Evolutionary conservation across 2,329 filamentous ascomycete genomes (phyloP), one percentile per base, ranked within the genome.

Genomic region (Trichophyton schoenleinii): DNA sequence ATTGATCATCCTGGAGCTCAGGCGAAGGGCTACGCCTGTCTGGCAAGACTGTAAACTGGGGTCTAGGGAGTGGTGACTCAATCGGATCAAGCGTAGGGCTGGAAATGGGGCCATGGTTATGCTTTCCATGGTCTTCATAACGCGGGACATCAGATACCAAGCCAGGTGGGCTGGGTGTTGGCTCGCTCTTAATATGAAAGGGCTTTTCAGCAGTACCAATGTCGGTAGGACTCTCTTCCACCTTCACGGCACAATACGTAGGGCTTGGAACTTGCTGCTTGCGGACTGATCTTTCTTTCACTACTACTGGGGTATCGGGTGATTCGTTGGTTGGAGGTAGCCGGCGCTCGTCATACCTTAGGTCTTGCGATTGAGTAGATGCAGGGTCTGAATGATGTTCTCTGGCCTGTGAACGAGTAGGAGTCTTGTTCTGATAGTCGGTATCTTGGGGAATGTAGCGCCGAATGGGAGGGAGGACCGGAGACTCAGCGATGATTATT

Each of bases 151-250:
- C 18, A n/a, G 55, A 11, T 58, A 58, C 15, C 41, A 22, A 18
- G 6, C 9, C 13, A 18, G 55, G 34, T 5, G 36, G 22, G 20
- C 46, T 52, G 41, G 72, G 72, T 25, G 68, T 59, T 15, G 67
- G 64, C 63, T 77, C 74, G 59, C 68, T 69, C 64, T 77, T 77
- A 25, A 76, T 64, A 15, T 66, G 53, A 41, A 71, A 63, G 18
- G 68, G 64, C 15, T 62, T 63, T n/a, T 25, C 52, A 38, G 52
- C 52, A 15, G 64, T 61, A 22, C 64, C 48, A 48, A 60, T 63
- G 31, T 59, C 63, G 15, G 62, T 63, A 38, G 42, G 46, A 25
- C 42, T 36, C 28, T 36, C n/a, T 36, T 46, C n/a, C 15, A 36
- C 13, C 36, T 71, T 57, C 66, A 66, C 60, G 11, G 55, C n/a